phyloP scores from a whole-genome alignment of 176 grass and related monocot genomes.

The Triticum dicoccoides region DNA sequence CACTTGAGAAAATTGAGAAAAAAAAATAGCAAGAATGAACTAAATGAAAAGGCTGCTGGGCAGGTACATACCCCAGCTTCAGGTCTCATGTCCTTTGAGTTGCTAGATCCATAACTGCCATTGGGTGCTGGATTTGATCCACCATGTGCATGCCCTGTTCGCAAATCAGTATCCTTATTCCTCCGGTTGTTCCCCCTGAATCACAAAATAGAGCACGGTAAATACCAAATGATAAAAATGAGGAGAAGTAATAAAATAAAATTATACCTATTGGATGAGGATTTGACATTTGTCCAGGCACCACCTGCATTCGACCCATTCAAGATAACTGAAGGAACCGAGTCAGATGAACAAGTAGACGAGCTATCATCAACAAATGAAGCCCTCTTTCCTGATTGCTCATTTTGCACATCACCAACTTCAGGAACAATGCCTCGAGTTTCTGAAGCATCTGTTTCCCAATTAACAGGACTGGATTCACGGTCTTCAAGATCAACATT shows the following conservation, averaged over 20 bases:
- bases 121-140: conserved; percentile 43
- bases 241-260: not conserved
- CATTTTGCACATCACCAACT: conserved; percentile 55
- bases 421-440: conserved; percentile 43
- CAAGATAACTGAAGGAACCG: conserved; percentile 57
- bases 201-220: conserved; percentile 31
- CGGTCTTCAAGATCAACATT: conserved; percentile 66
- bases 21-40: not conserved
- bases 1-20: conserved; percentile 20
- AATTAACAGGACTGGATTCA: conserved; percentile 65
- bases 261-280: conserved; percentile 70
- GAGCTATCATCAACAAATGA: conserved; percentile 77
- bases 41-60: not conserved
- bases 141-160: conserved; percentile 28
- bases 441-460: conserved; percentile 87
- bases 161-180: conserved; percentile 51
- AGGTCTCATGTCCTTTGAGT: conserved; percentile 30
- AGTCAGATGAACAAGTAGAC: conserved; percentile 88
- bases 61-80: conserved; percentile 45
- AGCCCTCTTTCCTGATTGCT: conserved; percentile 62
- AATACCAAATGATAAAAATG: conserved; percentile 24
- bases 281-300: conserved; percentile 58
- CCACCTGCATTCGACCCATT: conserved; percentile 46
- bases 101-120: conserved; percentile 37
- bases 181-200: conserved; percentile 58